Percentiles rank a stretch among this genome's conserved stretches.
These are phyloP conservation scores for Talaromyces proteolyticus DNA, from an alignment of 495 filamentous ascomycete species.

Conservation along the genomic window DNA sequence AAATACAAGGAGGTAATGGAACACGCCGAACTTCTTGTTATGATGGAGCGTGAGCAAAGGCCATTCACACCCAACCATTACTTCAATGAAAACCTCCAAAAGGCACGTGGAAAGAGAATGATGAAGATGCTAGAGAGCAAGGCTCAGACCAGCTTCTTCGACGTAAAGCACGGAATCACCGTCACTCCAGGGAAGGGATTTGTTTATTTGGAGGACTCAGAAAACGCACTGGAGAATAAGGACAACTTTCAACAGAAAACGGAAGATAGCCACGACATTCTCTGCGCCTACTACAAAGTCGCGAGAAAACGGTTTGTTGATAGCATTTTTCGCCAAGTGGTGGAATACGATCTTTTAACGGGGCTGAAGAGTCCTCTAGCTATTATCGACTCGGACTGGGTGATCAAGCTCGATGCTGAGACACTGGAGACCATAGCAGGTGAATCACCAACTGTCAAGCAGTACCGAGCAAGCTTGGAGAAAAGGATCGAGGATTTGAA, in stretches of 20 bases:
- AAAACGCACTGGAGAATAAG: constrained; percentile 3
- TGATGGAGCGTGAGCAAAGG: constrained; percentile 36
- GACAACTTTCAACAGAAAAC: constrained; percentile 25
- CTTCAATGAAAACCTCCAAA: constrained; percentile 43
- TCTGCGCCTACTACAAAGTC: constrained; percentile 34
- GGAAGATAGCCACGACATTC: constrained; percentile 30
- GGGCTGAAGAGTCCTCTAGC: neutral
- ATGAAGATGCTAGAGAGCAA: neutral
- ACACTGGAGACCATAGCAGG: constrained; percentile 38
- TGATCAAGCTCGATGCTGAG: constrained; percentile 1
- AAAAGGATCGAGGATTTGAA: constrained; percentile 34
- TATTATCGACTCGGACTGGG: neutral
- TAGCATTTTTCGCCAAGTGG: constrained; percentile 31
- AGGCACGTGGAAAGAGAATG: constrained; percentile 2
- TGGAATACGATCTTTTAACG: constrained; percentile 9
- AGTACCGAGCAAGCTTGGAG: constrained; percentile 23
- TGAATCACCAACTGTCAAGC: constrained; percentile 24
- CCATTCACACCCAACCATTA: constrained; percentile 47
- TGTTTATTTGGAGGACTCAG: neutral
- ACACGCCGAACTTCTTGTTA: constrained; percentile 37
- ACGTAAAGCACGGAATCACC: too few relatives aligned
- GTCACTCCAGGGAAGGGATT: too few relatives aligned
- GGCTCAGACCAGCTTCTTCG: too few relatives aligned
- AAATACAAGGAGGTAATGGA: constrained; percentile 34
- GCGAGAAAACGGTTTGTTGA: constrained; percentile 38